Evolutionary conservation across 768 basidiomycete genomes (phyloP).

Genomic region (Xerocomellus intermedius): DNA sequence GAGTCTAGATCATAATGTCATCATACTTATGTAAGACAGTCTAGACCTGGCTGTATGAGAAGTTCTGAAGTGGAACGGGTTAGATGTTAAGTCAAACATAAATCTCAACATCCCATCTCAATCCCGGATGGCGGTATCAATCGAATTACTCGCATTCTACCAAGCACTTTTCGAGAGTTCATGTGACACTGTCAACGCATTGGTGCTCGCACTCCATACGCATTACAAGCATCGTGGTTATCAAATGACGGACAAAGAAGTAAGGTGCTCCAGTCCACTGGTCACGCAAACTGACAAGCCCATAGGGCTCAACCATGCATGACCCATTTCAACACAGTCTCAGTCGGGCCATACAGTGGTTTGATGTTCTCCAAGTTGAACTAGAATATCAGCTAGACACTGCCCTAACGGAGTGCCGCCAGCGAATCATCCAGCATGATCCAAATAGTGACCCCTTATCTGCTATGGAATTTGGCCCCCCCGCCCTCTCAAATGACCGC

Average conservation of each 20-base stretch:
- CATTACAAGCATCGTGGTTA: constrained; percentile 15
- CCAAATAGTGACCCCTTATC: too few relatives aligned
- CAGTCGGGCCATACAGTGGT: constrained; percentile 30
- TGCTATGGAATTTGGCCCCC: too few relatives aligned
- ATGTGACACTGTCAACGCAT: constrained; percentile 27
- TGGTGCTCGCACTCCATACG: not conserved
- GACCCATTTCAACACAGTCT: constrained; percentile 36
- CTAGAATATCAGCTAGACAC: constrained; percentile 8
- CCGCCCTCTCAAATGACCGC: too few relatives aligned
- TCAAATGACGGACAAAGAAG: not conserved
- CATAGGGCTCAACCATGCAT: constrained; percentile 22
- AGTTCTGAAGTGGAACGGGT: too few relatives aligned
- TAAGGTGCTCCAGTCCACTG: not conserved
- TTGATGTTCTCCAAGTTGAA: constrained; percentile 17
- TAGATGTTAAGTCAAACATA: too few relatives aligned
- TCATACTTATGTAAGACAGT: too few relatives aligned
- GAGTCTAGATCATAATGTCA: too few relatives aligned
- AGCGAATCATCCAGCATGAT: not conserved
- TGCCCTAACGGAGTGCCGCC: not conserved
- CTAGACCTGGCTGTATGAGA: too few relatives aligned
- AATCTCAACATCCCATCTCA: too few relatives aligned
- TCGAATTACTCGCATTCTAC: constrained; percentile 36
- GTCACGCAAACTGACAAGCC: not conserved
- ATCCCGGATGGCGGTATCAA: constrained; percentile 19
- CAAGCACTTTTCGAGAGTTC: constrained; percentile 35